These are phyloP conservation scores for Cercospora brassicicola DNA, from an alignment of 2,329 filamentous ascomycete genomes.

Conservation along the genomic window DNA sequence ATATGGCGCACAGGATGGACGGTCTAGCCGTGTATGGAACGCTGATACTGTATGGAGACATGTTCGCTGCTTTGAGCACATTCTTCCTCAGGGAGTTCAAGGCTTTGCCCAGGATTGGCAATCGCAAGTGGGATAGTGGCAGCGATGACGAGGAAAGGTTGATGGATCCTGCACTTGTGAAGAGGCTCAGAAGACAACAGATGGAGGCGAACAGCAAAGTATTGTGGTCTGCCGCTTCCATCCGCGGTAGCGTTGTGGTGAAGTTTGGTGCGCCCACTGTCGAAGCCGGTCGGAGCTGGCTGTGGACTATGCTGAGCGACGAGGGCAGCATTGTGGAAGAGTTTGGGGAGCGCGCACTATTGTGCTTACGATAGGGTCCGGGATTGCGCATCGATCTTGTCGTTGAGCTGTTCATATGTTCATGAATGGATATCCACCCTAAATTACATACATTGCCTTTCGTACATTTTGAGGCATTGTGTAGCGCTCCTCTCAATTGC, in stretches of 20 bases:
- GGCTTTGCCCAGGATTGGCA: constrained; percentile 76
- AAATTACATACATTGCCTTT: background rate
- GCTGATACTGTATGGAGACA: constrained; percentile 73
- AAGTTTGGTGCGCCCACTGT: constrained; percentile 85
- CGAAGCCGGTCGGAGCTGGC: constrained; percentile 77
- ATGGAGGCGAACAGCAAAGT: constrained; percentile 62
- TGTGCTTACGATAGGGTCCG: constrained; percentile 54
- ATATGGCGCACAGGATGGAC: constrained; percentile 63
- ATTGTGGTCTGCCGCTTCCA: constrained; percentile 77
- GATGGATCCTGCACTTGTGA: constrained; percentile 41
- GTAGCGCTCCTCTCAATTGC: background rate
- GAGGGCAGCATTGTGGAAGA: constrained; percentile 69
- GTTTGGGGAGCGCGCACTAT: constrained; percentile 78
- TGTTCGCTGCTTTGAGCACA: constrained; percentile 64
- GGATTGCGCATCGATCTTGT: background rate
- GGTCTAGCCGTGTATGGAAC: constrained; percentile 78
- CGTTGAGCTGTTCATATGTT: background rate
- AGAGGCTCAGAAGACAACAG: constrained; percentile 48
- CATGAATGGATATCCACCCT: background rate
- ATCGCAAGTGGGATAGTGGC: constrained; percentile 66
- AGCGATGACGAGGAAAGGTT: constrained; percentile 42
- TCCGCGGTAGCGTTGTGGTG: constrained; percentile 81
- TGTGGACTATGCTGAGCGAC: constrained; percentile 69
- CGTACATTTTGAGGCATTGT: background rate
- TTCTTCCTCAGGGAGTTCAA: constrained; percentile 82